Evolutionary conservation across 2,329 filamentous ascomycete genomes (phyloP), one percentile per base, ranked within the genome.

Genomic region (Neofusicoccum ribis): DNA sequence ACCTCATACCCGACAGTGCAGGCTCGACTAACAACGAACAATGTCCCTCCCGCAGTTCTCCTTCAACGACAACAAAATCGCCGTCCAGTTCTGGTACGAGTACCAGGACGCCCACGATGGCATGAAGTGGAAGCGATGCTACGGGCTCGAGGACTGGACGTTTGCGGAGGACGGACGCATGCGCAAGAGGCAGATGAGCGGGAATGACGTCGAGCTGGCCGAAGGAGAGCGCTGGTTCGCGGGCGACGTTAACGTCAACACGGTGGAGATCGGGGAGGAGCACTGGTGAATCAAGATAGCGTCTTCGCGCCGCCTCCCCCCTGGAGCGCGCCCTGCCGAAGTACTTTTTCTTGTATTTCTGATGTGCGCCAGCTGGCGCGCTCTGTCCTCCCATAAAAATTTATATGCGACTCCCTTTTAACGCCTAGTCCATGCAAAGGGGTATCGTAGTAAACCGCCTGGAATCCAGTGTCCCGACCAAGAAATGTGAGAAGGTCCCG

Each of bases 61-160:
- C 1, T 95, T 92, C 72, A 83, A 80, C 0, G 88, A 88, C 43
- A 82, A 94, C 76, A 90, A 87, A 77, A 94, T 93, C 68, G 92
- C 92, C 0, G 92, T 96, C 23, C 91, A 96, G 73, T 96, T 95
- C 76, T 96, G 92, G 92, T 96, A 94, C 72, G 90, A 96, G 77
- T 93, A 88, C 78, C 85, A 88, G 68, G 91, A 94, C 71, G 78
- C 79, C 7, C 70, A 82, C 1, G 89, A 90, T 43, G 88, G 75
- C 7, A 77, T 81, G 79, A 81, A 91, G 75, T 96, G 92, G 92
- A 93, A 90, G 84, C 84, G 91, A n/a, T 93, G 90, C 50, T 96
- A 96, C 72, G 92, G 92, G 0, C 84, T 96, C 11, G 90, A 92
- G 72, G 89, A 92, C 73, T 92, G 89, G 90, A 92, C 89, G 0